Evolutionary conservation across 2,329 filamentous ascomycete genomes (phyloP).

Genomic region (Sarocladium brachiariae): DNA sequence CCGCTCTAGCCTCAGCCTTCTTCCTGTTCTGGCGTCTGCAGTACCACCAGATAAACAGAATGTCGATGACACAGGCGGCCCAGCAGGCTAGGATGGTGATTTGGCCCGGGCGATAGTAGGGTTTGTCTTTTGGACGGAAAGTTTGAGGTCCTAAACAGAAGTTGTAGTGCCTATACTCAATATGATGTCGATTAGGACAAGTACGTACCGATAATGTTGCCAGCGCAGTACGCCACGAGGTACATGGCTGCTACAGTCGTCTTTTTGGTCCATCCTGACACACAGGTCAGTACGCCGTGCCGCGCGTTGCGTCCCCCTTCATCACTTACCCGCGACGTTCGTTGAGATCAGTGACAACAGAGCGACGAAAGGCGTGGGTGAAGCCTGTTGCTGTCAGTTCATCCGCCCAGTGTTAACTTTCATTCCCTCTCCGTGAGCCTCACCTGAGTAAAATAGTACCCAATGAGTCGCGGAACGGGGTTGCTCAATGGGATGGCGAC

Average conservation of each 20-base stretch:
- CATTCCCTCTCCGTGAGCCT: not conserved
- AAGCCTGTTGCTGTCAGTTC: not conserved
- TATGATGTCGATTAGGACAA: no score
- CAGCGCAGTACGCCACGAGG: conserved; percentile 43
- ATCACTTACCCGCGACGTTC: conserved; percentile 26
- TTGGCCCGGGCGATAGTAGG: conserved; percentile 55
- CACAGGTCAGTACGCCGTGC: no score
- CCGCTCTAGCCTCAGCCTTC: conserved; percentile 46
- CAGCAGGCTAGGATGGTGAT: conserved; percentile 58
- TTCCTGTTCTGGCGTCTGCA: conserved; percentile 51
- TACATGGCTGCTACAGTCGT: conserved; percentile 42
- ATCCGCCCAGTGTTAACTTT: not conserved
- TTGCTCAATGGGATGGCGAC: conserved; percentile 27
- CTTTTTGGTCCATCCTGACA: conserved; percentile 42
- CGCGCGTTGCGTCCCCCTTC: not conserved
- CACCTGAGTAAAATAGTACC: conserved; percentile 56
- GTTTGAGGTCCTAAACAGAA: conserved; percentile 49
- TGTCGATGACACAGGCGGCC: conserved; percentile 42
- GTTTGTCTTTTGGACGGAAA: conserved; percentile 49
- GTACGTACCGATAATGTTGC: conserved; percentile 50
- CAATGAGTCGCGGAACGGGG: conserved; percentile 45
- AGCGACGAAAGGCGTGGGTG: conserved; percentile 24
- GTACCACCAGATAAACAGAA: conserved; percentile 58
- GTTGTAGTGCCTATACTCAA: no score
- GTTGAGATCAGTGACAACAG: conserved; percentile 27